phyloP scores from a whole-genome alignment of 2,329 filamentous ascomycete species.

The Mycosphaerella sp. region DNA sequence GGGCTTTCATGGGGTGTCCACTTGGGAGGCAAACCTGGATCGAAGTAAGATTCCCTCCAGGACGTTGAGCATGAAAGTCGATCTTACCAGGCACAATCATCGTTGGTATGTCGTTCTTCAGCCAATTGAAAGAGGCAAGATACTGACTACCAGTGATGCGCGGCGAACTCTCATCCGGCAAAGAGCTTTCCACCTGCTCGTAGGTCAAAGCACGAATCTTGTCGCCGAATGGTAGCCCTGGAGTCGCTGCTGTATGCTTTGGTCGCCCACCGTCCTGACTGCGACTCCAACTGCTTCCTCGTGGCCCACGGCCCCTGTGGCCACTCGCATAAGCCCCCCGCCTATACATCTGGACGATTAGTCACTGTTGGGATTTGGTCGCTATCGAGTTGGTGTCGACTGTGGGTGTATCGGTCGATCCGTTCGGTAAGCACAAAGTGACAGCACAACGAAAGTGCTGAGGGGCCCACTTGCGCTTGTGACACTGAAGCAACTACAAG shows the following conservation, averaged over 20 bases:
- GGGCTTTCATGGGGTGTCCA: conserved; percentile 44
- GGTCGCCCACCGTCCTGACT: not conserved
- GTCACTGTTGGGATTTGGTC: too few species aligned
- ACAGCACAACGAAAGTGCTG: too few species aligned
- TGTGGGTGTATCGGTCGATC: too few species aligned
- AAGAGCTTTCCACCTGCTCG: not conserved
- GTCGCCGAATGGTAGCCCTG: not conserved
- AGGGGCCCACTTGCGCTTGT: too few species aligned
- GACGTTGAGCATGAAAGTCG: not conserved
- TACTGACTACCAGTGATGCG: conserved; percentile 29
- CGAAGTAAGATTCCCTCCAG: not conserved
- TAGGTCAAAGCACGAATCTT: not conserved
- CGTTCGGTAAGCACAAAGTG: too few species aligned
- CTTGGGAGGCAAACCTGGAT: conserved; percentile 44
- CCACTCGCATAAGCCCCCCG: not conserved
- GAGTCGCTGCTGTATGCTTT: not conserved
- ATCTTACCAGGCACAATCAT: conserved; percentile 45
- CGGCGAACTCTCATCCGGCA: not conserved
- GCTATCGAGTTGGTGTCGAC: too few species aligned
- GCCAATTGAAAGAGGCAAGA: conserved; percentile 51
- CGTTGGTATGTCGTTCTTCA: conserved; percentile 33
- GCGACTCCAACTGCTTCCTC: not conserved
- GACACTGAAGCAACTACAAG: too few species aligned
- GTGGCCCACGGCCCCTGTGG: not conserved
- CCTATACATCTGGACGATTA: not conserved